Evolutionary conservation across 2,329 filamentous ascomycete species (phyloP), one percentile per base, ranked within the genome.

Genomic region (Arachnopeziza araneosa): DNA sequence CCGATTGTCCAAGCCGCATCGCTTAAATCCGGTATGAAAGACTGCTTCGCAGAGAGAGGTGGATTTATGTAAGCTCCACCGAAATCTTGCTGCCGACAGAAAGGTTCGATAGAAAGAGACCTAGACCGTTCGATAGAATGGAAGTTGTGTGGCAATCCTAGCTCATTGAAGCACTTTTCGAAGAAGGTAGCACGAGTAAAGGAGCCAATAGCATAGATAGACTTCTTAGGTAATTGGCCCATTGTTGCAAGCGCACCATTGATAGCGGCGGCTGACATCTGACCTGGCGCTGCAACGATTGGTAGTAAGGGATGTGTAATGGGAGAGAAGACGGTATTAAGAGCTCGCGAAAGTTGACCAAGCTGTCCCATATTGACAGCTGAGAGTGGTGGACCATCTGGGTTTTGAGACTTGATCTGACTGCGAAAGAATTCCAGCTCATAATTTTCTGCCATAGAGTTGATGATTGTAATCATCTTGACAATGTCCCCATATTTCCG

Each of bases 381-480:
- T 1, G 90, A 95, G 36, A 96, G 79, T 0, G 89, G 88, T 10
- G 90, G 90, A 9, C 81, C 80, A 63, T 87, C 80, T 0, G 88
- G 82, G 65, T 88, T 87, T 63, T 88, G 84, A 30, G 82, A 78
- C 69, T 85, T 85, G 71, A 95, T 87, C 65, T 86, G 82, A 12
- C 89, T 91, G 30, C 91, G 86, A 75, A 96, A 96, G 74, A 93
- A 93, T 73, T 96, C 91, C 36, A 96, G 81, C 75, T 96, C 90
- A 71, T 96, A 95, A 74, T 96, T 95, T 68, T 93, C 90, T 70
- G 92, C 90, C 71, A 89, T 86, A 50, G 88, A 87, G 70, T 86
- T 88, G 70, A 91, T 90, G 70, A 93, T 87, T 32, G 88, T 86
- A 69, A 95, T 95, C 89, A 96, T 95, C 77, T 95, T 96, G 70